These are phyloP conservation scores for Candida tropicalis DNA, from an alignment of 1,139 yeast genomes.

Conservation along the genomic window DNA sequence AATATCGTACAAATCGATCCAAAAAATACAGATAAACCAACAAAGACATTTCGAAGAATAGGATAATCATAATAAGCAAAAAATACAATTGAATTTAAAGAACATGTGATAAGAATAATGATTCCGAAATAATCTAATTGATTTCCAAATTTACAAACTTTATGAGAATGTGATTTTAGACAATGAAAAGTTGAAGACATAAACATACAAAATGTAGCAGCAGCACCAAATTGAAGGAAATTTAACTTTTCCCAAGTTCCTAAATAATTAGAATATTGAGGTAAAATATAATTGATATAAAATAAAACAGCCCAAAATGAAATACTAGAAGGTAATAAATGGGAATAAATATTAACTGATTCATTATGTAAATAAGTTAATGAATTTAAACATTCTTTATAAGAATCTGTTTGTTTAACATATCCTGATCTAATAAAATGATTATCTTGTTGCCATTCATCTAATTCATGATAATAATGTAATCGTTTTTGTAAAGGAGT, in stretches of 20 bases:
- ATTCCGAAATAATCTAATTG: conserved; percentile 88
- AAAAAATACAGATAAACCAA: conserved; percentile 50
- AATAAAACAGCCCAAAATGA: conserved; percentile 30
- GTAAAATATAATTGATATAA: conserved; percentile 31
- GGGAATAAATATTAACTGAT: conserved; percentile 80
- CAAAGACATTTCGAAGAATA: conserved; percentile 42
- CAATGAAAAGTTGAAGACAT: conserved; percentile 81
- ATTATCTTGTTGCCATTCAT: conserved; percentile 87
- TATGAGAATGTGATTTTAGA: conserved; percentile 71
- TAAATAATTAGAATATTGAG: conserved; percentile 41
- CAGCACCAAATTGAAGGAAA: conserved; percentile 42
- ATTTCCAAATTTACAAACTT: conserved; percentile 67
- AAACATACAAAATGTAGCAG: conserved; percentile 58
- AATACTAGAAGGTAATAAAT: conserved; percentile 65
- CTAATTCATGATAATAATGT: conserved; percentile 48
- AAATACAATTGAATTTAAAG: conserved; percentile 69
- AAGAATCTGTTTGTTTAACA: conserved; percentile 67
- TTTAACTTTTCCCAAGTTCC: conserved; percentile 46
- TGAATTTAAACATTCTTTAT: conserved; percentile 52
- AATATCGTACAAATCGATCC: conserved; percentile 67
- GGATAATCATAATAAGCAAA: conserved; percentile 65
- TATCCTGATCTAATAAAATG: conserved; percentile 76
- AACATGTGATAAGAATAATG: conserved; percentile 71
- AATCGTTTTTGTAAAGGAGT: conserved; percentile 14
- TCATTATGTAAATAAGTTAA: conserved; percentile 80